Evolutionary conservation across 2,329 filamentous ascomycete species (phyloP).

Genomic region (Paecilomyces variotii): DNA sequence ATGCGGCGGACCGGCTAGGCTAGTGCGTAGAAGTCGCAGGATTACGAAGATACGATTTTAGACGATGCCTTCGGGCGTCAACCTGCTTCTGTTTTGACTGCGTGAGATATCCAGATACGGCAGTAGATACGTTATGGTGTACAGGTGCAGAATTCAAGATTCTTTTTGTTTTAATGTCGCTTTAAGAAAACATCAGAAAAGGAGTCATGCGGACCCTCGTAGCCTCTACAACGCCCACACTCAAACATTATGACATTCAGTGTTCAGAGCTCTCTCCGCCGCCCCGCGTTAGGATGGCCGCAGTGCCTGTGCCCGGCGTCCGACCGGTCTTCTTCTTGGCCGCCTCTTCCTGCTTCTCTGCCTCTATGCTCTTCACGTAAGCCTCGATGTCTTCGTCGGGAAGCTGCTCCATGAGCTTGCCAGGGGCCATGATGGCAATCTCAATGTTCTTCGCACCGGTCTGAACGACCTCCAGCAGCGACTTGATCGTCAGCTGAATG

Average conservation of each 20-base stretch:
- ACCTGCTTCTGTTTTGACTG: background rate
- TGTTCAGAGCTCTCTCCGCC: slow-evolving; percentile 28
- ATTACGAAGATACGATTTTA: slow-evolving; percentile 20
- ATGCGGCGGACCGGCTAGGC: slow-evolving; percentile 67
- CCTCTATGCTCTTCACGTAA: slow-evolving; percentile 98
- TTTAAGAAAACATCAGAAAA: slow-evolving; percentile 9
- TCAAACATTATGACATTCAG: slow-evolving; percentile 8
- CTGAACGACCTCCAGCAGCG: slow-evolving; percentile 92
- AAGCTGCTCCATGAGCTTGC: slow-evolving; percentile 85
- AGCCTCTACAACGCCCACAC: slow-evolving; percentile 3
- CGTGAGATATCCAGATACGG: background rate
- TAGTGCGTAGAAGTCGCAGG: slow-evolving; percentile 33
- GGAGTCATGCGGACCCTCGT: slow-evolving; percentile 12
- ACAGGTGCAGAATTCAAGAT: background rate
- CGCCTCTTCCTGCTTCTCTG: slow-evolving; percentile 98
- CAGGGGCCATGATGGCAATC: slow-evolving; percentile 95
- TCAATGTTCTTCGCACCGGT: slow-evolving; percentile 99
- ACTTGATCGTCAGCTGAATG: slow-evolving; percentile 96
- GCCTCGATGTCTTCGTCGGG: slow-evolving; percentile 92
- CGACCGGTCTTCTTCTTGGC: slow-evolving; percentile 86
- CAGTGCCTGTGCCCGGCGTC: slow-evolving; percentile 35
- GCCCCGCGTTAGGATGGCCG: slow-evolving; percentile 64
- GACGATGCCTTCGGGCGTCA: background rate
- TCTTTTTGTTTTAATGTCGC: background rate
- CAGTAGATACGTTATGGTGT: background rate